Percentiles rank a stretch among this genome's conserved stretches.
Conservation (phyloP, 768 basidiomycete species). For the Saitozyma sp. region DNA sequence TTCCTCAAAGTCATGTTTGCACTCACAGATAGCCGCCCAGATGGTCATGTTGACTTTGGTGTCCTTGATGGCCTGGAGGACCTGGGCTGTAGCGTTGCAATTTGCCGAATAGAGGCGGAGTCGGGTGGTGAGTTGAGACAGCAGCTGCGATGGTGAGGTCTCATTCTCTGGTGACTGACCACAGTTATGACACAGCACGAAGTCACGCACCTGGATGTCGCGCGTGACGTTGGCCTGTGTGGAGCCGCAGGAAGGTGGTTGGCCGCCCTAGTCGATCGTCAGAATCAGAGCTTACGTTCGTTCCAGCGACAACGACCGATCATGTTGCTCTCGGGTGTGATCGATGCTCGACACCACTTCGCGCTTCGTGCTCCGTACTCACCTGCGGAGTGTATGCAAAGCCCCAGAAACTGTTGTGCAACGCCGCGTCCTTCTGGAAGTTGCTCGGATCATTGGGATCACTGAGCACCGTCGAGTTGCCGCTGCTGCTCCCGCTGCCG, state of each 20-base stretch:
- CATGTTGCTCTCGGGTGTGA: neutral
- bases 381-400: conserved; percentile 76
- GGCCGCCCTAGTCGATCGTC: conserved; percentile 14
- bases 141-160: conserved; percentile 56
- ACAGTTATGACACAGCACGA: neutral
- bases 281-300: no score
- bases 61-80: conserved; percentile 81
- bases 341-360: neutral
- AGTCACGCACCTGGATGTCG: conserved; percentile 41
- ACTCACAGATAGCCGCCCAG: conserved; percentile 55
- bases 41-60: conserved; percentile 86
- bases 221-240: conserved; percentile 46
- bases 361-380: conserved; percentile 3
- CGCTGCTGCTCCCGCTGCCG: conserved; percentile 21
- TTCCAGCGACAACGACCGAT: no score
- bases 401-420: conserved; percentile 78
- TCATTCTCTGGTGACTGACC: neutral
- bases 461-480: conserved; percentile 39
- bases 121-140: conserved; percentile 77
- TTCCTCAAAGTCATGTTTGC: no score
- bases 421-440: conserved; percentile 67
- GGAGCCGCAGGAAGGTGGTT: conserved; percentile 40
- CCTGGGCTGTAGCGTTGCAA: conserved; percentile 54
- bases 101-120: conserved; percentile 68
- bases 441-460: conserved; percentile 71